Percentiles rank a stretch among this genome's conserved stretches.
Evolutionary conservation across 2,329 filamentous ascomycete genomes (phyloP).

Genomic region (Arthrobotrys megalospora): DNA sequence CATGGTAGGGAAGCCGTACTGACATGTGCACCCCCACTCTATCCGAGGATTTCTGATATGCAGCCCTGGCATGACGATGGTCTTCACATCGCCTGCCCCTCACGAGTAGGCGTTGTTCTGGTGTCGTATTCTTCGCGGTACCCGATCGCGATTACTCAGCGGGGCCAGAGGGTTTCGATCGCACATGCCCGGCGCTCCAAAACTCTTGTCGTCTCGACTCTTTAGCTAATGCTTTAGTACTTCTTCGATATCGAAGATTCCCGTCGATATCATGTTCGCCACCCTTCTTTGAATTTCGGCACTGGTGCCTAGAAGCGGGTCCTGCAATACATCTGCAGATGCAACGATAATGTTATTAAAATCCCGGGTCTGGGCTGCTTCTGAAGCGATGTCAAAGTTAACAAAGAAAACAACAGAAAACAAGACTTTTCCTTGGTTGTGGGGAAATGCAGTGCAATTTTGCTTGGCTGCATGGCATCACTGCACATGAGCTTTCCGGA

Average conservation of each 20-base stretch:
- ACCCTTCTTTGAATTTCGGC: not conserved
- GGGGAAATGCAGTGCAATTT: constrained; percentile 8
- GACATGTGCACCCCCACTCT: not conserved
- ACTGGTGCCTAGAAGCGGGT: constrained; percentile 42
- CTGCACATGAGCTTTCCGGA: not conserved
- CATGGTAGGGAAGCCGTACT: not conserved
- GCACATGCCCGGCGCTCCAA: not conserved
- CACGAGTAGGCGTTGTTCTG: not conserved
- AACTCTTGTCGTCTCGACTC: not conserved
- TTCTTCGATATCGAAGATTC: not conserved
- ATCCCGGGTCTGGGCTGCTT: constrained; percentile 10
- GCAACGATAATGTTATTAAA: constrained; percentile 29
- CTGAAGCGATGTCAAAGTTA: not conserved
- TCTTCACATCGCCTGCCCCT: not conserved
- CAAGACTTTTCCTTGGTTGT: constrained; percentile 10
- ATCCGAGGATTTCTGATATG: not conserved
- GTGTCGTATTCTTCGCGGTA: not conserved
- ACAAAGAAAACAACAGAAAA: not conserved
- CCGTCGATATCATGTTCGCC: not conserved
- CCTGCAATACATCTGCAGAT: constrained; percentile 6
- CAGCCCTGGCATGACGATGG: constrained; percentile 6
- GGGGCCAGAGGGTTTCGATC: not conserved
- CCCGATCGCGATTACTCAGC: not conserved
- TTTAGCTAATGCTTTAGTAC: not conserved
- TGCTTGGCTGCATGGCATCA: constrained; percentile 13